A percentile compares a stretch with the other conserved stretches of the same genome.
These are phyloP conservation scores for Maudiozyma pseudohumilis DNA, from an alignment of 805 yeast genomes.

Conservation along the genomic window DNA sequence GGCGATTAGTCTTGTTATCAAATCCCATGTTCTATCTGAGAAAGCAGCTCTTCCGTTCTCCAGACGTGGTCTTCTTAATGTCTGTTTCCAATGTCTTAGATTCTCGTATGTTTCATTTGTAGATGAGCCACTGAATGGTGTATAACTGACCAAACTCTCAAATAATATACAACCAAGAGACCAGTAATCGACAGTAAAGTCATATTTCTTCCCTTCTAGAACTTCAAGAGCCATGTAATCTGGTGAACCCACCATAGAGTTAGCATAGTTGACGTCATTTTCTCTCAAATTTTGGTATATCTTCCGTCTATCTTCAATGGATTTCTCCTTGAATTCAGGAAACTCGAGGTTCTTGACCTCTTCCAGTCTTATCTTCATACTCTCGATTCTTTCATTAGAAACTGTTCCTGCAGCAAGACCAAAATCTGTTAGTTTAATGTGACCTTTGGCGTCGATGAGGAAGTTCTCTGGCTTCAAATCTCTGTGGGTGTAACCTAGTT, in stretches of 20 bases:
- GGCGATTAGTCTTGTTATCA: constrained; percentile 70
- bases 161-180: constrained; percentile 94
- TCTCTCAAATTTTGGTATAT: constrained; percentile 72
- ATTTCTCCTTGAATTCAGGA: constrained; percentile 51
- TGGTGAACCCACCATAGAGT: constrained; percentile 95
- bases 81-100: constrained; percentile 84
- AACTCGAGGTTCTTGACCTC: constrained; percentile 69
- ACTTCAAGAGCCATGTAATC: constrained; percentile 99
- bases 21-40: constrained; percentile 93
- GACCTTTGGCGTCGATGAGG: constrained; percentile 65
- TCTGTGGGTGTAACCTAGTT: constrained; percentile 91
- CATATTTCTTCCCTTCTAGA: constrained; percentile 85
- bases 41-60: constrained; percentile 87
- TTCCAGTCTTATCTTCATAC: constrained; percentile 65
- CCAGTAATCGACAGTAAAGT: constrained; percentile 97
- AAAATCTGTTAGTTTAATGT: constrained; percentile 74
- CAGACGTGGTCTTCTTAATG: constrained; percentile 80
- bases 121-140: constrained; percentile 91
- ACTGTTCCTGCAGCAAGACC: constrained; percentile 97
- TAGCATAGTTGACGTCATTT: constrained; percentile 73
- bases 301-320: constrained; percentile 79
- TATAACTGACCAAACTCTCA: constrained; percentile 92
- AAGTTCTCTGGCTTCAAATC: constrained; percentile 95
- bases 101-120: constrained; percentile 93
- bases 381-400: constrained; percentile 84